phyloP scores from a whole-genome alignment of 306 rosid genomes.

The Cotoneaster glaucophyllus region DNA sequence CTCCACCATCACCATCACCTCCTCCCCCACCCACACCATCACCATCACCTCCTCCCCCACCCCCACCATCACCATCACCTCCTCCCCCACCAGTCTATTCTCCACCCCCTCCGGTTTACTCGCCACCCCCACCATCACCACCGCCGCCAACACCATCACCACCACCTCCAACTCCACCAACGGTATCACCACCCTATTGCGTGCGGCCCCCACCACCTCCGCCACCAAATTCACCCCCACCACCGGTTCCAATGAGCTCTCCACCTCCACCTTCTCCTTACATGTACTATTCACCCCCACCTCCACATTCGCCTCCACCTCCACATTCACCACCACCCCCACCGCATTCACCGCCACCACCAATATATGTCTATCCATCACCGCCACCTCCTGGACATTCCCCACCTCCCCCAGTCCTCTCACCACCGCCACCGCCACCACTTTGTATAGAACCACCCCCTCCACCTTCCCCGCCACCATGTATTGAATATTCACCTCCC shows the following conservation, averaged over 20 bases:
- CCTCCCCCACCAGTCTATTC: conserved; percentile 30
- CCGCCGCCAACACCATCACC: conserved; percentile 24
- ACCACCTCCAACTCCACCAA: conserved; percentile 30
- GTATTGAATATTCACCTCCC: conserved; percentile 47
- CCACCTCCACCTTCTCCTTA: conserved; percentile 28
- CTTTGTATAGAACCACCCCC: conserved; percentile 67
- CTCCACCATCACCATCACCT: conserved; percentile 7
- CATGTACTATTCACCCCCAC: conserved; percentile 19
- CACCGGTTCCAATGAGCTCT: conserved; percentile 18
- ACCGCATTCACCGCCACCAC: conserved; percentile 55
- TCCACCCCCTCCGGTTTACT: conserved; percentile 26
- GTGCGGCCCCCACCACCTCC: conserved; percentile 38
- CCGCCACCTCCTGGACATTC: conserved; percentile 59
- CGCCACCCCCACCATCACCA: conserved; percentile 24
- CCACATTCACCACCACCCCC: conserved; percentile 59
- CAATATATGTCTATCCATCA: conserved; percentile 43
- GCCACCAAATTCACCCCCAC: conserved; percentile 39
- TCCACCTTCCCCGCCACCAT: conserved; percentile 66
- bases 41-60: conserved; percentile 15
- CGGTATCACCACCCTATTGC: conserved; percentile 27
- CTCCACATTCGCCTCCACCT: conserved; percentile 27
- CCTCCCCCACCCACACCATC: background rate
- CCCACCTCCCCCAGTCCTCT: conserved; percentile 50
- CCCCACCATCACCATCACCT: conserved; percentile 14
- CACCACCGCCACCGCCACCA: conserved; percentile 53